Evolutionary conservation across 1,284 basidiomycete species (phyloP).

Genomic region (Paramarasmius palmivorus): DNA sequence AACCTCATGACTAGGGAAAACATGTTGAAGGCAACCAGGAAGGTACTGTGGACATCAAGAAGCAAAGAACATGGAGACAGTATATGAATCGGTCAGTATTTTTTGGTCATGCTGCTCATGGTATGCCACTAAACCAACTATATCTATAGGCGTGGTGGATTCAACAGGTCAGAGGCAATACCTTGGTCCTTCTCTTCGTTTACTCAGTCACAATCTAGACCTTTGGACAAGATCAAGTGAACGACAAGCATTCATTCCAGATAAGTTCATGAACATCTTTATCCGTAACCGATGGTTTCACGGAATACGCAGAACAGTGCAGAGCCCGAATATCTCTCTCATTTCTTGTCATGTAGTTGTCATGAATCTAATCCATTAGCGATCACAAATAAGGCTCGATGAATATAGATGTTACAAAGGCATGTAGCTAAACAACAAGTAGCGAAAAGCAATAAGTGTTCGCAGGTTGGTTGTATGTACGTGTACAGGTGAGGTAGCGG

Average conservation of each 20-base stretch:
- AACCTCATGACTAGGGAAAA: constrained; percentile 56
- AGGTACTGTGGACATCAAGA: constrained; percentile 77
- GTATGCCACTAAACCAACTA: constrained; percentile 14
- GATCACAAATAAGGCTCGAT: too few species aligned
- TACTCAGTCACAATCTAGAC: constrained; percentile 34
- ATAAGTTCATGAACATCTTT: not conserved
- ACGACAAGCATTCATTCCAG: not conserved
- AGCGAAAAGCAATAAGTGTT: not conserved
- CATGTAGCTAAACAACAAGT: too few species aligned
- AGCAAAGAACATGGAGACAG: constrained; percentile 92
- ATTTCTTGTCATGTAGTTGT: not conserved
- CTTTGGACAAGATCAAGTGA: constrained; percentile 59
- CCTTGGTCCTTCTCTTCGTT: constrained; percentile 14
- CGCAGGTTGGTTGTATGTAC: not conserved
- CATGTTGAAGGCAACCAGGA: constrained; percentile 82
- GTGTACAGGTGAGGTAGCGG: not conserved
- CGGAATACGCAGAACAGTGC: constrained; percentile 2
- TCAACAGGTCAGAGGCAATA: constrained; percentile 70
- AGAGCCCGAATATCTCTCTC: not conserved
- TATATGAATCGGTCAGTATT: constrained; percentile 84
- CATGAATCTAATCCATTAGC: too few species aligned
- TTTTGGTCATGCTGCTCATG: not conserved
- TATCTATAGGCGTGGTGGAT: constrained; percentile 75
- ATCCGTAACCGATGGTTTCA: not conserved
- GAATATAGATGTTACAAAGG: too few species aligned